These are phyloP conservation scores for Teratosphaeria epicoccoides DNA, from an alignment of 2,329 filamentous ascomycete genomes.

Conservation along the genomic window DNA sequence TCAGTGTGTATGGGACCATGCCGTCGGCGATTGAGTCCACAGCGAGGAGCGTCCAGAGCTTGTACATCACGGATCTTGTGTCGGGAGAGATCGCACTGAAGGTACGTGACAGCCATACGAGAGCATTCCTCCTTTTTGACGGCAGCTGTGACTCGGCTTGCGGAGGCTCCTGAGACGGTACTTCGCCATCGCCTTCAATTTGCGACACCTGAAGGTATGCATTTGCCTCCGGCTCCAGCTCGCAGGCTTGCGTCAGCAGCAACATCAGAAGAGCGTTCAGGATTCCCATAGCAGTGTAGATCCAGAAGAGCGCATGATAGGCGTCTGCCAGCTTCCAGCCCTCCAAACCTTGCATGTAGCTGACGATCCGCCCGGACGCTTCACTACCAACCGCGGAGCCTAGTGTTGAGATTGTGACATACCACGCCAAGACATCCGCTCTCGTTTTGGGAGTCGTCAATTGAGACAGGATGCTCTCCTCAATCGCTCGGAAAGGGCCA, in stretches of 20 bases:
- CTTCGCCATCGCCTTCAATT: conserved; percentile 15
- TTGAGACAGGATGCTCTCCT: conserved; percentile 51
- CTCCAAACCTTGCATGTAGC: conserved; percentile 33
- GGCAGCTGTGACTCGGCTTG: neutral
- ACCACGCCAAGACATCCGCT: conserved; percentile 57
- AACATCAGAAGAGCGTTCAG: conserved; percentile 40
- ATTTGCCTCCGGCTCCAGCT: conserved; percentile 26
- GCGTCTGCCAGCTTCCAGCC: conserved; percentile 42
- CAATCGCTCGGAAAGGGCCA: conserved; percentile 56
- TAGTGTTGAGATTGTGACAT: conserved; percentile 47
- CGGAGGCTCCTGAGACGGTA: neutral
- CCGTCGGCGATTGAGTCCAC: conserved; percentile 58
- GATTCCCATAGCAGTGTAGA: conserved; percentile 47
- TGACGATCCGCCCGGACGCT: conserved; percentile 41
- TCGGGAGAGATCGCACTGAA: conserved; percentile 48
- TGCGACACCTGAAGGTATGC: conserved; percentile 22
- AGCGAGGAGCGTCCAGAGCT: conserved; percentile 56
- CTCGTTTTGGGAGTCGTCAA: conserved; percentile 45
- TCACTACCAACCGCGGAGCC: conserved; percentile 47
- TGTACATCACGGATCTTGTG: conserved; percentile 45
- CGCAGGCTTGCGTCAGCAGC: conserved; percentile 41
- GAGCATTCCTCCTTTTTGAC: conserved; percentile 2
- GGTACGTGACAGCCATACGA: conserved; percentile 11
- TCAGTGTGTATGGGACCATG: conserved; percentile 44
- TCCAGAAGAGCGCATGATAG: conserved; percentile 49